phyloP scores from a whole-genome alignment of 345 rosid species.

The Gossypium arboreum region DNA sequence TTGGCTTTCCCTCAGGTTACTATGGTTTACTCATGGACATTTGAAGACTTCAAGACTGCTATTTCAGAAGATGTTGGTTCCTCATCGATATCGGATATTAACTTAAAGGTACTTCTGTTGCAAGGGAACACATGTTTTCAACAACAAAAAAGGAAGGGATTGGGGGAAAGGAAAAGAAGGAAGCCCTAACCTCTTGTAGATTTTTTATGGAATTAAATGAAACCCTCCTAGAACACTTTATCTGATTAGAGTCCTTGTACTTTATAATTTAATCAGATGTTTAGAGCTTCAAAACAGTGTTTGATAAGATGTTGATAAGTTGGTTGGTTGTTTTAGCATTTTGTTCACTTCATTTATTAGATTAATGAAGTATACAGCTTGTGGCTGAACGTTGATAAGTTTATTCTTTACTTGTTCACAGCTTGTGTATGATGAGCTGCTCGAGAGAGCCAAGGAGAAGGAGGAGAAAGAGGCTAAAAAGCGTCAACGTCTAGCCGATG shows the following conservation, averaged over 20 bases:
- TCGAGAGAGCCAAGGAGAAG: constrained; percentile 87
- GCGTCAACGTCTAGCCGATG: constrained; percentile 83
- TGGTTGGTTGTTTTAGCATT: background rate
- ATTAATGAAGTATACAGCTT: background rate
- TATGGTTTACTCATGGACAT: constrained; percentile 52
- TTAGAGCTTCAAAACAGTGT: background rate
- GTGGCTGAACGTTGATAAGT: constrained; percentile 3
- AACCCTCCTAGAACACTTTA: background rate
- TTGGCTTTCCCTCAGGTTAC: constrained; percentile 40
- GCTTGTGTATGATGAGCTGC: constrained; percentile 81
- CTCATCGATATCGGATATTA: constrained; percentile 62
- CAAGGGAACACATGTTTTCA: background rate
- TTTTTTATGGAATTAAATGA: background rate
- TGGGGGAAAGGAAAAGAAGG: background rate
- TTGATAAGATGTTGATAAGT: background rate
- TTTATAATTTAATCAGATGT: background rate
- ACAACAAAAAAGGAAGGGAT: background rate
- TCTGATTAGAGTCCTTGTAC: background rate
- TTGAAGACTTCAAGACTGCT: constrained; percentile 75
- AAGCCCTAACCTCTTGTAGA: background rate
- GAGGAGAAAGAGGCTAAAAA: constrained; percentile 95
- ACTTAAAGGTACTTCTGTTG: constrained; percentile 56
- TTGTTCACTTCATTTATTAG: background rate
- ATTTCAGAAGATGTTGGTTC: constrained; percentile 46
- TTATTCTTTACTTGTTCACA: constrained; percentile 27